Conservation (phyloP, 1,284 basidiomycete genomes). For the Hymenochaete sp. region DNA sequence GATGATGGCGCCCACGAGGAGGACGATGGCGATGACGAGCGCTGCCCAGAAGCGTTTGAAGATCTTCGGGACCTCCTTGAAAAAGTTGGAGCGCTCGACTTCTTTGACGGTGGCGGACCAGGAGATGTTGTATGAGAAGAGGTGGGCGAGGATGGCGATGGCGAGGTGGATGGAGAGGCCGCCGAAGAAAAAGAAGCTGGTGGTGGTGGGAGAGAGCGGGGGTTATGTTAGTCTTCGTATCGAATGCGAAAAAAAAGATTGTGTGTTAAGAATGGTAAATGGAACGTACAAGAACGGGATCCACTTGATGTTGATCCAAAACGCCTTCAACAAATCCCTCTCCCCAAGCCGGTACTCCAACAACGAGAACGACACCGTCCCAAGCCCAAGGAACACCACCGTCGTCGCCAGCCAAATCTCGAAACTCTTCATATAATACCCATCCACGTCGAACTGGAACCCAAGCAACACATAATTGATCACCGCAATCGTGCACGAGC, state of each 20-base stretch:
- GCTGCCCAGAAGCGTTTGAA: slow-evolving; percentile 63
- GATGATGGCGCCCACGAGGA: slow-evolving; percentile 45
- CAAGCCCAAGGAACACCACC: slow-evolving; percentile 65
- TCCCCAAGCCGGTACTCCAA: slow-evolving; percentile 71
- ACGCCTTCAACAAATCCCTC: slow-evolving; percentile 41
- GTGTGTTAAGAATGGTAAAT: too few relatives aligned
- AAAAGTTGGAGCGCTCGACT: slow-evolving; percentile 77
- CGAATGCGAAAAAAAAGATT: not conserved
- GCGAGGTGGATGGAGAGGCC: slow-evolving; percentile 70
- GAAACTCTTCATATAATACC: slow-evolving; percentile 63
- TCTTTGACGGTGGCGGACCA: slow-evolving; percentile 78
- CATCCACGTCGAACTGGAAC: slow-evolving; percentile 52
- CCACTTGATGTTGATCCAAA: slow-evolving; percentile 65
- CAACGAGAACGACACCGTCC: slow-evolving; percentile 62
- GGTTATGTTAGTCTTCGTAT: slow-evolving; percentile 16
- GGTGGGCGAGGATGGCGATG: slow-evolving; percentile 67
- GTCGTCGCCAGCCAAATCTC: slow-evolving; percentile 72
- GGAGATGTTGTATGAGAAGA: slow-evolving; percentile 78
- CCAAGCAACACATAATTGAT: slow-evolving; percentile 70
- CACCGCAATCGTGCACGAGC: slow-evolving; percentile 53
- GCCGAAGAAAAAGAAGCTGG: slow-evolving; percentile 79
- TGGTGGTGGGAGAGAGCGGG: too few relatives aligned
- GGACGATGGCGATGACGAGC: slow-evolving; percentile 43
- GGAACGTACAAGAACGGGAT: slow-evolving; percentile 66
- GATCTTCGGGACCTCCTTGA: slow-evolving; percentile 79